Evolutionary conservation across 176 grass and related monocot species (phyloP).

Genomic region (Avena eriantha): DNA sequence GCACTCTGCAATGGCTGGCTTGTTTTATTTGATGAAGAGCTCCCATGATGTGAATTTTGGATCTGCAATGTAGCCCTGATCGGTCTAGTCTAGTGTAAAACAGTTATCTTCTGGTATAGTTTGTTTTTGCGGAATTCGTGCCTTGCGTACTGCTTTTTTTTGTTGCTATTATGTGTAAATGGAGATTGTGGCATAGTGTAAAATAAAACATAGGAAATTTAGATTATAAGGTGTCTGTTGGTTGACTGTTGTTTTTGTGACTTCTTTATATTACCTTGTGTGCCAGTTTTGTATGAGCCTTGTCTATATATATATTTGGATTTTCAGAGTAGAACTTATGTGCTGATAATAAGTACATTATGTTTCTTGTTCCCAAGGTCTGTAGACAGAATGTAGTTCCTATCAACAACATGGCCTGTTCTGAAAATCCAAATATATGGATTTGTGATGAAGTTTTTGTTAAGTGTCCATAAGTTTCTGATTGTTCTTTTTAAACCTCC

Average conservation of each 20-base stretch:
- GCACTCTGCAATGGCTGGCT: neutral
- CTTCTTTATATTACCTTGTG: neutral
- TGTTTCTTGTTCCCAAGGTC: conserved; percentile 10
- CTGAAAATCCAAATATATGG: neutral
- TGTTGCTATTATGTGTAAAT: conserved; percentile 2
- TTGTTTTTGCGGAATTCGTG: neutral
- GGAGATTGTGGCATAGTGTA: neutral
- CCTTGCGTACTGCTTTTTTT: neutral
- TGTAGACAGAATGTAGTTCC: neutral
- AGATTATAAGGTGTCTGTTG: neutral
- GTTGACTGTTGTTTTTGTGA: neutral
- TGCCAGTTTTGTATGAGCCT: neutral
- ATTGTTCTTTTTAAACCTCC: neutral
- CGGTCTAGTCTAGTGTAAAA: neutral
- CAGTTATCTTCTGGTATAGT: neutral
- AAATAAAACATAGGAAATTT: neutral
- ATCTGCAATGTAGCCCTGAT: neutral
- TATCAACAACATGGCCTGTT: neutral
- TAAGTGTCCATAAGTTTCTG: neutral
- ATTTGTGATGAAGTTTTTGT: neutral
- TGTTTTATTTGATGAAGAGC: conserved; percentile 1
- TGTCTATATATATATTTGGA: neutral
- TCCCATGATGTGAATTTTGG: neutral
- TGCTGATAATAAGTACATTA: neutral
- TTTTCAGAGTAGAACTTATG: conserved; percentile 22